A percentile compares a stretch with the other conserved stretches of the same genome.
Conservation (phyloP, 2,329 filamentous ascomycete genomes). For the Cordyceps javanica region DNA sequence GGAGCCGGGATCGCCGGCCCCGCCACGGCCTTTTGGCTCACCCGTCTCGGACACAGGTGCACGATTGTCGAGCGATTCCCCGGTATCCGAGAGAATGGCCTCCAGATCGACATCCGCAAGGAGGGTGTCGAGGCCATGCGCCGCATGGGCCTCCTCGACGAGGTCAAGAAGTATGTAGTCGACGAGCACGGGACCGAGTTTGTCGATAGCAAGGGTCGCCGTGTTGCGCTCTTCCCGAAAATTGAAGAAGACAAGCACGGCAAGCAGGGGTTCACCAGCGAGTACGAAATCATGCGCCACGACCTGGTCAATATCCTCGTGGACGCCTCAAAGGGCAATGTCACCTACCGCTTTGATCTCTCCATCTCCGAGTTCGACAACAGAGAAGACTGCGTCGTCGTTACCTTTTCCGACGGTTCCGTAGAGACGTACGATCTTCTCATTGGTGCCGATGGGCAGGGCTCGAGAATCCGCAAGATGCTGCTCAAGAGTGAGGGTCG, state of each 20-base stretch:
- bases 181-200: slow-evolving; percentile 43
- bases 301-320: slow-evolving; percentile 46
- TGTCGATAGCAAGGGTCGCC: slow-evolving; percentile 34
- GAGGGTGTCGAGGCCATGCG: slow-evolving; percentile 33
- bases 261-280: slow-evolving; percentile 41
- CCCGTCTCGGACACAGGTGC: slow-evolving; percentile 29
- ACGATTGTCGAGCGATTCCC: slow-evolving; percentile 37
- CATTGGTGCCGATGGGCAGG: slow-evolving; percentile 48
- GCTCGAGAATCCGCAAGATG: slow-evolving; percentile 37
- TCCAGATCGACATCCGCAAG: slow-evolving; percentile 40
- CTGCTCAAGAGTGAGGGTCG: slow-evolving; percentile 22
- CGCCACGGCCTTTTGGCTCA: slow-evolving; percentile 36
- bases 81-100: slow-evolving; percentile 31
- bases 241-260: slow-evolving; percentile 33
- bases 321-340: slow-evolving; percentile 27
- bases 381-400: slow-evolving; percentile 13
- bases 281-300: slow-evolving; percentile 55
- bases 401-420: slow-evolving; percentile 35
- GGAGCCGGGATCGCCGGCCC: slow-evolving; percentile 41
- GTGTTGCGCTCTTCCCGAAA: slow-evolving; percentile 33
- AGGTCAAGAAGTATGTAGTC: slow-evolving; percentile 31
- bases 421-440: slow-evolving; percentile 39
- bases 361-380: slow-evolving; percentile 23
- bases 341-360: slow-evolving; percentile 23
- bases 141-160: slow-evolving; percentile 33